A percentile compares a stretch with the other conserved stretches of the same genome.
These are phyloP conservation scores for Kodamaea leandrae DNA, from an alignment of 805 yeast species.

Conservation along the genomic window DNA sequence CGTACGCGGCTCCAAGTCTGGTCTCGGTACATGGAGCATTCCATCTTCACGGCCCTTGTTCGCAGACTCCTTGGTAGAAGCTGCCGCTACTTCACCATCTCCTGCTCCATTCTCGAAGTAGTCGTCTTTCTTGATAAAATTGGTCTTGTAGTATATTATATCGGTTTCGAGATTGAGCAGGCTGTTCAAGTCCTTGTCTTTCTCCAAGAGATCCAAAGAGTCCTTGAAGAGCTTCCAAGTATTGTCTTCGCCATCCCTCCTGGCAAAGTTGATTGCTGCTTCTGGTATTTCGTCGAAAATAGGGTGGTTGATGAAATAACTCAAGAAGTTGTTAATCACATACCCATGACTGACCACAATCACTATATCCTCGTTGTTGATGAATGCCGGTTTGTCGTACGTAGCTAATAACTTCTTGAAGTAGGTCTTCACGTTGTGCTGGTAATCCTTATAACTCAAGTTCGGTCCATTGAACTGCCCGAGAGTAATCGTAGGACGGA, in stretches of 20 bases:
- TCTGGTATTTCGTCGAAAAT: slow-evolving; percentile 46
- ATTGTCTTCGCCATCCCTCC: slow-evolving; percentile 19
- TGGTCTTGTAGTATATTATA: slow-evolving; percentile 43
- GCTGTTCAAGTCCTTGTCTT: slow-evolving; percentile 24
- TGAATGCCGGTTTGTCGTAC: slow-evolving; percentile 35
- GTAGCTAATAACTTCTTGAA: slow-evolving; percentile 42
- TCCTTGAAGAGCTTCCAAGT: slow-evolving; percentile 36
- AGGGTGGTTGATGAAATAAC: slow-evolving; percentile 43
- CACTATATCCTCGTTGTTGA: slow-evolving; percentile 33
- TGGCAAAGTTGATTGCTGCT: slow-evolving; percentile 35
- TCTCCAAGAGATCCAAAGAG: slow-evolving; percentile 28
- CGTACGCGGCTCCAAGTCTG: slow-evolving; percentile 19
- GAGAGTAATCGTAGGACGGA: slow-evolving; percentile 41
- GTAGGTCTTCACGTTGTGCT: slow-evolving; percentile 36
- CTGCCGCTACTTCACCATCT: not conserved
- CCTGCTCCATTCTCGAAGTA: slow-evolving; percentile 16
- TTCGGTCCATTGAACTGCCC: slow-evolving; percentile 45
- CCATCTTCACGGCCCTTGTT: slow-evolving; percentile 5
- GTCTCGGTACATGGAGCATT: slow-evolving; percentile 16
- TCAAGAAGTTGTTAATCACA: slow-evolving; percentile 36
- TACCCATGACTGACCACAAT: slow-evolving; percentile 44
- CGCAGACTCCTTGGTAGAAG: not conserved
- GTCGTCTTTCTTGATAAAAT: slow-evolving; percentile 38
- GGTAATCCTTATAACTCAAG: slow-evolving; percentile 39
- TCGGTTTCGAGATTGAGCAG: slow-evolving; percentile 39